phyloP scores from a whole-genome alignment of 2,329 filamentous ascomycete species.

The Keithomyces neogunnii region DNA sequence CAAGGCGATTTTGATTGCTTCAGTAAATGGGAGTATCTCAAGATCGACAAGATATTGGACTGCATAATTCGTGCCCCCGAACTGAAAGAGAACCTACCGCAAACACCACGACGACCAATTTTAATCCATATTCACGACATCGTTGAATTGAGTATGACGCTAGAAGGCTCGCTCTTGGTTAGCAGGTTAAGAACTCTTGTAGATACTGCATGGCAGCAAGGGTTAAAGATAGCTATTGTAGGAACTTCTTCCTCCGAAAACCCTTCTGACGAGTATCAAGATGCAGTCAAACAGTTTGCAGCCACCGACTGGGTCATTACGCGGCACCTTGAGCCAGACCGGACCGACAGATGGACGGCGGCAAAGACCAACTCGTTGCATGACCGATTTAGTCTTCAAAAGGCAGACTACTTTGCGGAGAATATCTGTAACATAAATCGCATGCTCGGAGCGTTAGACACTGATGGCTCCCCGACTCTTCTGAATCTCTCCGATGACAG shows the following conservation, averaged over 20 bases:
- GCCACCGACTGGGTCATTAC: conserved; percentile 32
- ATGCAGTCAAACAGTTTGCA: conserved; percentile 29
- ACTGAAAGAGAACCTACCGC: conserved; percentile 19
- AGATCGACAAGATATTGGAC: conserved; percentile 49
- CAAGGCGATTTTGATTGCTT: conserved; percentile 28
- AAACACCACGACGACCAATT: conserved; percentile 36
- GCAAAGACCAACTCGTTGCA: not conserved
- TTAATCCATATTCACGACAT: conserved; percentile 78
- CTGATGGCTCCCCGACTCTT: conserved; percentile 5
- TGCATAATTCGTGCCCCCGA: conserved; percentile 44
- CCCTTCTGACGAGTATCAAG: conserved; percentile 33
- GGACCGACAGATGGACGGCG: conserved; percentile 11
- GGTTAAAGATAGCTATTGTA: conserved; percentile 65
- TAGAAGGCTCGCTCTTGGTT: conserved; percentile 62
- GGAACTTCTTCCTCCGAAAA: conserved; percentile 62
- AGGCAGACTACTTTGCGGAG: conserved; percentile 32
- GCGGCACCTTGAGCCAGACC: conserved; percentile 24
- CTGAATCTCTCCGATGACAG: conserved; percentile 14
- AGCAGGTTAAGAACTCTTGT: conserved; percentile 62
- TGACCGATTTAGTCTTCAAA: conserved; percentile 17
- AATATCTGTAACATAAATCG: conserved; percentile 38
- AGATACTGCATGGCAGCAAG: conserved; percentile 61
- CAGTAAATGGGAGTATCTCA: conserved; percentile 51
- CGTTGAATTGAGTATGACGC: conserved; percentile 63
- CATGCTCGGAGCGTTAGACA: conserved; percentile 34